These are phyloP conservation scores for Fusarium albidum DNA, from an alignment of 2,329 filamentous ascomycete genomes.

Conservation along the genomic window DNA sequence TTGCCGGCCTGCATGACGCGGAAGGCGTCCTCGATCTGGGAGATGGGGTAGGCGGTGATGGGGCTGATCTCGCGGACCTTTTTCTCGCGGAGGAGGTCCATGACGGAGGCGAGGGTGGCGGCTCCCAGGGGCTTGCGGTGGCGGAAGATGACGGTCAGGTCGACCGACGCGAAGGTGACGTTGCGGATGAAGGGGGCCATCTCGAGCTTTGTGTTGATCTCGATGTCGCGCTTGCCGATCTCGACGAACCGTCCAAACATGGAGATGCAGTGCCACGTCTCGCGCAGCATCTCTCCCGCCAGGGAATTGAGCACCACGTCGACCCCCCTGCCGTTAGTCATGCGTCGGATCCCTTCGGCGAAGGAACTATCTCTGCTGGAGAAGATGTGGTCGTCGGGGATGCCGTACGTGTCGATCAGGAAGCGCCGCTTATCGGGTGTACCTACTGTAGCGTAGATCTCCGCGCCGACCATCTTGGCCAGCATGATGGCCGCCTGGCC, in stretches of 20 bases:
- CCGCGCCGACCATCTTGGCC: not conserved
- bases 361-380: not conserved
- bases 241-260: not conserved
- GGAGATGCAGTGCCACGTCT: not conserved
- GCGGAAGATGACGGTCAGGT: not conserved
- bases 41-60: no score
- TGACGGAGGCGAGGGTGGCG: not conserved
- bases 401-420: not conserved
- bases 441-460: not conserved
- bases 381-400: not conserved
- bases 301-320: not conserved
- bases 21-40: no score
- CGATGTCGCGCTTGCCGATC: not conserved
- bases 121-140: not conserved
- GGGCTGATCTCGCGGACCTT: not conserved
- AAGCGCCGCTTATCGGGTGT: not conserved
- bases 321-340: not conserved
- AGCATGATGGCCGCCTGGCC: constrained; percentile 3
- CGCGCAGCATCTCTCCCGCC: not conserved
- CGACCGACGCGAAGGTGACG: not conserved
- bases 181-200: not conserved
- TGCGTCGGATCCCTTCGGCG: not conserved
- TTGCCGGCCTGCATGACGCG: not conserved
- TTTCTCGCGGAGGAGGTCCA: not conserved
- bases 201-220: not conserved